A percentile compares a stretch with the other conserved stretches of the same genome.
These are phyloP conservation scores for Misopates orontium DNA, from an alignment of 257 asterid species.

Conservation along the genomic window DNA sequence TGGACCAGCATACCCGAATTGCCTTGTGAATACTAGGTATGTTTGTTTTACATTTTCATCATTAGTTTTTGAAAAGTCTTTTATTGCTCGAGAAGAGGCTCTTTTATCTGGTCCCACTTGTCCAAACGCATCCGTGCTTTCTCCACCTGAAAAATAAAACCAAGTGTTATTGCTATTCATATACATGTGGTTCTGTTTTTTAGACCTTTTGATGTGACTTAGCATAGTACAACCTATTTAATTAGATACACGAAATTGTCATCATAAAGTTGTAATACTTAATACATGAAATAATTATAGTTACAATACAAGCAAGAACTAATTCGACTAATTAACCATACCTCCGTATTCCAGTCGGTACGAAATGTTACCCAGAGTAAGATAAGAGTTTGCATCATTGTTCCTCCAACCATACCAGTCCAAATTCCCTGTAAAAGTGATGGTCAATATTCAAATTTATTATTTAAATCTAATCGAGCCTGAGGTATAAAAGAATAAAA, in stretches of 20 bases:
- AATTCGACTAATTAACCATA: not conserved
- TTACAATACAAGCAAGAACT: too few relatives aligned
- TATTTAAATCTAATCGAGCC: not conserved
- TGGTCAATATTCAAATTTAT: not conserved
- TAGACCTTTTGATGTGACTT: too few relatives aligned
- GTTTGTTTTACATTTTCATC: not conserved
- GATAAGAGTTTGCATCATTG: constrained; percentile 76
- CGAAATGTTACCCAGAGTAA: constrained; percentile 71
- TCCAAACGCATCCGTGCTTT: constrained; percentile 58
- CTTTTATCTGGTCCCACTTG: constrained; percentile 56
- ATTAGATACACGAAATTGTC: too few relatives aligned
- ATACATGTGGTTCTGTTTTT: too few relatives aligned
- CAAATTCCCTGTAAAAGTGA: constrained; percentile 62
- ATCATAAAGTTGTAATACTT: too few relatives aligned
- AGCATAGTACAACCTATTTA: too few relatives aligned
- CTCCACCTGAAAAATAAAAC: constrained; percentile 55
- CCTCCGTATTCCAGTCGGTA: constrained; percentile 85
- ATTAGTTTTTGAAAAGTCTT: not conserved
- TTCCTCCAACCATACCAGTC: constrained; percentile 91
- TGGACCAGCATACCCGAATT: not conserved
- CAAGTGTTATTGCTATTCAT: too few relatives aligned
- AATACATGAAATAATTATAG: too few relatives aligned
- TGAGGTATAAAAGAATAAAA: too few relatives aligned
- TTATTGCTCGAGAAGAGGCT: constrained; percentile 44
- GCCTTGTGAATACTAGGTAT: not conserved